Evolutionary conservation across 2,329 filamentous ascomycete species (phyloP).

Genomic region (Beauveria scarabaeidicola): DNA sequence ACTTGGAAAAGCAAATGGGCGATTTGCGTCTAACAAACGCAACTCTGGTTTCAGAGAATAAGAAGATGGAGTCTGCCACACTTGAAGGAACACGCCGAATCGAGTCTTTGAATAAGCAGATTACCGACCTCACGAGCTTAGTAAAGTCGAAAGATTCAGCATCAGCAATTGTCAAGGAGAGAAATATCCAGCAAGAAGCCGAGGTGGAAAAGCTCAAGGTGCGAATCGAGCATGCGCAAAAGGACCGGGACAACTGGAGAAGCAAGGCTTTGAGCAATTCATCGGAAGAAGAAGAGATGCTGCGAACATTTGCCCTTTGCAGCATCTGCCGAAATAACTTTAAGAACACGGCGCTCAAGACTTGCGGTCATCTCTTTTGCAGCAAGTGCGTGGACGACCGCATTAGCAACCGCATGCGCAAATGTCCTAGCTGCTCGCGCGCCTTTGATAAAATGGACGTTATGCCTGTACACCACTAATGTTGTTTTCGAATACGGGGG

Average conservation of each 20-base stretch:
- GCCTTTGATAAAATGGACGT: slow-evolving; percentile 87
- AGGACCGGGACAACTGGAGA: slow-evolving; percentile 81
- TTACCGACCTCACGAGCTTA: slow-evolving; percentile 65
- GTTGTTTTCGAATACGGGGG: slow-evolving; percentile 9
- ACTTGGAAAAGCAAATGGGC: slow-evolving; percentile 82
- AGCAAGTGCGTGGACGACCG: slow-evolving; percentile 82
- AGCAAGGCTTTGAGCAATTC: slow-evolving; percentile 72
- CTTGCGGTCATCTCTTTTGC: slow-evolving; percentile 93
- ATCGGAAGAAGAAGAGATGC: slow-evolving; percentile 73
- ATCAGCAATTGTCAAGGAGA: slow-evolving; percentile 42
- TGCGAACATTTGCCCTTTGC: slow-evolving; percentile 62
- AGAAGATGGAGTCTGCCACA: slow-evolving; percentile 62
- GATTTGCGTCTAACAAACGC: slow-evolving; percentile 74
- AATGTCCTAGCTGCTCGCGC: slow-evolving; percentile 89
- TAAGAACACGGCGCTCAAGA: slow-evolving; percentile 89
- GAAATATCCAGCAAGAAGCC: slow-evolving; percentile 54
- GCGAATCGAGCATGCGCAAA: slow-evolving; percentile 67
- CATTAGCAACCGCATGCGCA: slow-evolving; percentile 80
- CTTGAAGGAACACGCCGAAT: slow-evolving; percentile 61
- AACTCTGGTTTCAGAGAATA: slow-evolving; percentile 62
- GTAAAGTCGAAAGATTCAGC: slow-evolving; percentile 67
- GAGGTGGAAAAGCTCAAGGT: slow-evolving; percentile 75
- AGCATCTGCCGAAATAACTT: slow-evolving; percentile 88
- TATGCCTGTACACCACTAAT: slow-evolving; percentile 57
- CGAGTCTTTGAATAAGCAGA: slow-evolving; percentile 67